phyloP scores from a whole-genome alignment of 75 land plant genomes.

The Adiantum capillusveneris region DNA sequence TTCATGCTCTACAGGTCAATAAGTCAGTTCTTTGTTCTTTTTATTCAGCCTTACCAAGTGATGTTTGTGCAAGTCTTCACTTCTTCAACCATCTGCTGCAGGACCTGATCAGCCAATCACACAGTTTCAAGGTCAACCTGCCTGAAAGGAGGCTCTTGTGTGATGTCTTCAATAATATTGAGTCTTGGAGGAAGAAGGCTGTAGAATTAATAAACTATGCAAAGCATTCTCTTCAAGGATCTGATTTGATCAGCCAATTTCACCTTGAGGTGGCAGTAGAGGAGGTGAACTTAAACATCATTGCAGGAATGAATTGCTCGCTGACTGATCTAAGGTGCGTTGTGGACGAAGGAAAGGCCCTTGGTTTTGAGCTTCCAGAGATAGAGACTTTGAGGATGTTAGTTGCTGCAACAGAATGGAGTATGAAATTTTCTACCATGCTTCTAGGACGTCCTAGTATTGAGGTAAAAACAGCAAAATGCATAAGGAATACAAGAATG shows the following conservation, averaged over 20 bases:
- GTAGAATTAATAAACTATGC: slow-evolving; percentile 1
- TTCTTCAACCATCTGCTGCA: neutral
- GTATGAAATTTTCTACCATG: slow-evolving; percentile 5
- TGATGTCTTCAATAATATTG: slow-evolving; percentile 2
- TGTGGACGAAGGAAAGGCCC: slow-evolving; percentile 6
- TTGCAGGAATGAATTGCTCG: neutral
- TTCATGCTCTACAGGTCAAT: slow-evolving; percentile 2
- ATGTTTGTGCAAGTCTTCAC: neutral
- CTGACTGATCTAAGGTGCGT: slow-evolving; percentile 2
- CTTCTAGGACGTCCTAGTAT: slow-evolving; percentile 8
- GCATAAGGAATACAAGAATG: too few relatives aligned
- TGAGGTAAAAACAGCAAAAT: slow-evolving; percentile 10
- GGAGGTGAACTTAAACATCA: neutral
- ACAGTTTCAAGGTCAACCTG: slow-evolving; percentile 3
- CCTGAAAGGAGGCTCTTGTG: slow-evolving; percentile 12
- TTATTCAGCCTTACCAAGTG: too few relatives aligned
- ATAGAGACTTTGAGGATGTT: slow-evolving; percentile 6
- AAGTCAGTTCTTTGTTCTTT: too few relatives aligned
- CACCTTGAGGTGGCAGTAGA: neutral
- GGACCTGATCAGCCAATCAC: slow-evolving; percentile 12
- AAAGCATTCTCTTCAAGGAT: neutral
- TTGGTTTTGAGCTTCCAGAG: slow-evolving; percentile 15
- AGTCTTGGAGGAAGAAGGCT: slow-evolving; percentile 19
- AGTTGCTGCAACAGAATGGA: slow-evolving; percentile 15
- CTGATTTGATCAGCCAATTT: neutral